These are phyloP conservation scores for Trichoderma atroviride DNA, from an alignment of 2,329 filamentous ascomycete genomes.

Conservation along the genomic window DNA sequence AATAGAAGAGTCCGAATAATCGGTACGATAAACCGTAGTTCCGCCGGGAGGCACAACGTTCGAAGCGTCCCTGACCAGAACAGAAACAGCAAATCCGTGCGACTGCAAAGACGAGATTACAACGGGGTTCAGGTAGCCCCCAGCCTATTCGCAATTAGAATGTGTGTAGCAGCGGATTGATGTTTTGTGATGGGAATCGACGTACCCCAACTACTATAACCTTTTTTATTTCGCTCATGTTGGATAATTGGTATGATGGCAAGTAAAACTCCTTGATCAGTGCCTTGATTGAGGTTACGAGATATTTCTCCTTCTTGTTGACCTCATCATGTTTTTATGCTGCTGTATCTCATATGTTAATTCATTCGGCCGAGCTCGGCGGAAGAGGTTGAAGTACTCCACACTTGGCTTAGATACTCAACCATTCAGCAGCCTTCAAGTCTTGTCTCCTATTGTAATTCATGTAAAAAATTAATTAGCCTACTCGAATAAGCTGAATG, in stretches of 20 bases:
- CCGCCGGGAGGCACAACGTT: background rate
- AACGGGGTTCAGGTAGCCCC: background rate
- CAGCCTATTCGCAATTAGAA: background rate
- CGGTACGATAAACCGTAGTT: background rate
- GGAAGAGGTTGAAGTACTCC: background rate
- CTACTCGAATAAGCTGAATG: background rate
- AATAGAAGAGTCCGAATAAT: background rate
- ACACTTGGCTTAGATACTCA: background rate
- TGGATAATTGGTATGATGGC: background rate
- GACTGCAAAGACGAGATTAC: background rate
- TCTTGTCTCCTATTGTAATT: background rate
- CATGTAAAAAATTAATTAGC: background rate
- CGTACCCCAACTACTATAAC: background rate
- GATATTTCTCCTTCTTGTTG: background rate
- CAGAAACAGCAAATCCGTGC: slow-evolving; percentile 2
- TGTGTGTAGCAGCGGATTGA: background rate
- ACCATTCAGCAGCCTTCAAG: background rate
- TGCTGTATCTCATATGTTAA: background rate
- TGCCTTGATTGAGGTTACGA: background rate
- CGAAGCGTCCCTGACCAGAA: background rate
- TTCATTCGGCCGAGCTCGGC: slow-evolving; percentile 25
- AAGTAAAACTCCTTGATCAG: background rate
- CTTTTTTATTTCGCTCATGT: background rate
- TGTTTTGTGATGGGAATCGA: background rate
- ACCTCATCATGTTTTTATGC: background rate